phyloP scores from a whole-genome alignment of 1,284 basidiomycete species.

The Marasmius oreades region DNA sequence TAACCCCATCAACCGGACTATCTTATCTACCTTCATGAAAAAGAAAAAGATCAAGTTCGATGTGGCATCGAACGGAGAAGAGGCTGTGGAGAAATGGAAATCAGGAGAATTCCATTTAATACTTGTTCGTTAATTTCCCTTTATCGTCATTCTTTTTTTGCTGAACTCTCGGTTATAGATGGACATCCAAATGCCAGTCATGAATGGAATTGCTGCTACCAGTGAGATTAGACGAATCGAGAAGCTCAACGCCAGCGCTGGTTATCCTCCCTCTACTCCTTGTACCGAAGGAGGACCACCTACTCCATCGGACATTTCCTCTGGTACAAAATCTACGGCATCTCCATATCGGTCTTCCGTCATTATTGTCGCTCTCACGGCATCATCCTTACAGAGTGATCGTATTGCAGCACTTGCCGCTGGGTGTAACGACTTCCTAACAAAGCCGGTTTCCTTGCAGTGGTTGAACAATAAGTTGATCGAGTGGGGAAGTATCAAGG shows the following conservation, averaged over 20 bases:
- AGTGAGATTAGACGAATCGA: conserved; percentile 93
- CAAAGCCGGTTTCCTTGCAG: conserved; percentile 91
- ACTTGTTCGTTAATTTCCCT: conserved; percentile 53
- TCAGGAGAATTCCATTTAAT: conserved; percentile 95
- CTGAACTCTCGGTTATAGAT: conserved; percentile 57
- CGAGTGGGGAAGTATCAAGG: conserved; percentile 94
- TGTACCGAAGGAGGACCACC: conserved; percentile 60
- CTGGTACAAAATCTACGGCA: conserved; percentile 36
- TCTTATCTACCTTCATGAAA: conserved; percentile 93
- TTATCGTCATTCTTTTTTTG: neutral
- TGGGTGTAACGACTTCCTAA: conserved; percentile 98
- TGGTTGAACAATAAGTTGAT: conserved; percentile 99
- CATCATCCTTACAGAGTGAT: conserved; percentile 90
- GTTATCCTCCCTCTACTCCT: conserved; percentile 69
- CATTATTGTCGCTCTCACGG: conserved; percentile 98
- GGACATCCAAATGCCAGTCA: conserved; percentile 99
- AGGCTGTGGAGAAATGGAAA: conserved; percentile 96
- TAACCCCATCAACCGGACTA: conserved; percentile 98
- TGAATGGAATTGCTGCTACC: conserved; percentile 97
- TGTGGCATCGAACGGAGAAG: conserved; percentile 91
- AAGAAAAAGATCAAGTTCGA: conserved; percentile 97
- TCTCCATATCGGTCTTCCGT: conserved; percentile 88
- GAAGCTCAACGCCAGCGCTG: conserved; percentile 61
- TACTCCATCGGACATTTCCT: conserved; percentile 36
- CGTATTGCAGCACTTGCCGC: conserved; percentile 94